phyloP scores from a whole-genome alignment of 2,329 filamentous ascomycete species.

The Coniochaeta sp. region DNA sequence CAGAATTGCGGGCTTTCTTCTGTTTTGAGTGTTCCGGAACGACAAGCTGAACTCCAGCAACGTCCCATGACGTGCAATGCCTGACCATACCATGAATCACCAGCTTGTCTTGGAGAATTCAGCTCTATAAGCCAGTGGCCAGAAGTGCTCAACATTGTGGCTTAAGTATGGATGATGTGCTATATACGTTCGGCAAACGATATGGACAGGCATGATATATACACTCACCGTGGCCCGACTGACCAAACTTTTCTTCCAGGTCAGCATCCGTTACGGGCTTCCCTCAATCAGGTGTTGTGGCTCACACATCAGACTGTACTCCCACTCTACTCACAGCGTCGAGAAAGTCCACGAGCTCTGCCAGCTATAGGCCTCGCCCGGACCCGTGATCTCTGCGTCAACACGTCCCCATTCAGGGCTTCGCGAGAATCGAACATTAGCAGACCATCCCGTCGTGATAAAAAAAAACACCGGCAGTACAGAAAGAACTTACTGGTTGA shows the following conservation, averaged over 20 bases:
- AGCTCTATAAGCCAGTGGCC: too few species aligned
- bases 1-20: too few species aligned
- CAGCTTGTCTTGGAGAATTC: too few species aligned
- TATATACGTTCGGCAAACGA: neutral
- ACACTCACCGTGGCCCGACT: neutral
- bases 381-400: constrained; percentile 30
- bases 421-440: neutral
- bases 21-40: too few species aligned
- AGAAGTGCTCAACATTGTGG: neutral
- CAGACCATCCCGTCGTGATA: neutral
- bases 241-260: neutral
- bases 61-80: too few species aligned
- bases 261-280: too few species aligned
- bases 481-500: constrained; percentile 51
- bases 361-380: constrained; percentile 33
- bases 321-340: constrained; percentile 1
- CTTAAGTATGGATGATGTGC: neutral
- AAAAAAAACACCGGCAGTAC: too few species aligned
- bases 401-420: constrained; percentile 37
- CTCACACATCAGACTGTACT: neutral
- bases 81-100: too few species aligned
- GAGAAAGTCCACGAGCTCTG: constrained; percentile 38
- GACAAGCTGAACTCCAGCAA: too few species aligned
- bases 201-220: neutral
- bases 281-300: too few species aligned